These are phyloP conservation scores for Somion occarium DNA, from an alignment of 1,284 basidiomycete species.

Conservation along the genomic window DNA sequence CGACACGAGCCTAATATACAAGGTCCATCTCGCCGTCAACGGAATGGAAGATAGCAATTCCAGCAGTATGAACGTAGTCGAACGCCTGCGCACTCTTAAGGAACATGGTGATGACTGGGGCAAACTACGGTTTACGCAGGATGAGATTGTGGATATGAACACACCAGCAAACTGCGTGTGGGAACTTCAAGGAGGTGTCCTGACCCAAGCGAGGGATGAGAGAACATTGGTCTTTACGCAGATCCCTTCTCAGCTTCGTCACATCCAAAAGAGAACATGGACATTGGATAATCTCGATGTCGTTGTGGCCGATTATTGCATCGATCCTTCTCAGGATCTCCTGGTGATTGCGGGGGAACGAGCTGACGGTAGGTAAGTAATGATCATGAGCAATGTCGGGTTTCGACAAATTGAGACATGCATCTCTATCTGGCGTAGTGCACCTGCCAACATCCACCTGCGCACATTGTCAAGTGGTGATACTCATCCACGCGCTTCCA, in stretches of 20 bases:
- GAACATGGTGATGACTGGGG: conserved; percentile 46
- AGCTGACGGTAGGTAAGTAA: conserved; percentile 21
- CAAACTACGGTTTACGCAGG: conserved; percentile 33
- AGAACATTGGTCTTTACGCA: conserved; percentile 38
- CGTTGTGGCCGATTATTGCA: conserved; percentile 49
- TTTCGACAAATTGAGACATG: neutral
- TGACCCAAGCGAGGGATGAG: conserved; percentile 38
- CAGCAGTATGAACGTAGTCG: conserved; percentile 23
- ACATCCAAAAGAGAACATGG: conserved; percentile 46
- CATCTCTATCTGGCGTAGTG: neutral
- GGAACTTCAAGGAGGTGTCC: conserved; percentile 58
- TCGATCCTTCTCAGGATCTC: conserved; percentile 61
- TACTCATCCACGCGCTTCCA: conserved; percentile 37
- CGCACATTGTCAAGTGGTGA: conserved; percentile 43
- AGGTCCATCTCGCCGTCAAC: conserved; percentile 44
- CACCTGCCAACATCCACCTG: conserved; percentile 19
- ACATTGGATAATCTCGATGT: conserved; percentile 34
- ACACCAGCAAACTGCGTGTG: conserved; percentile 25
- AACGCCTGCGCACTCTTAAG: conserved; percentile 38
- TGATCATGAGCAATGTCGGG: too few relatives aligned
- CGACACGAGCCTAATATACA: conserved; percentile 41
- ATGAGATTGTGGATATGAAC: conserved; percentile 34
- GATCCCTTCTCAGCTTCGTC: conserved; percentile 43
- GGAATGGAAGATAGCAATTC: conserved; percentile 43
- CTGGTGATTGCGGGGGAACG: conserved; percentile 38